These are phyloP conservation scores for Prunus mira DNA, from an alignment of 306 rosid genomes.

Conservation along the genomic window DNA sequence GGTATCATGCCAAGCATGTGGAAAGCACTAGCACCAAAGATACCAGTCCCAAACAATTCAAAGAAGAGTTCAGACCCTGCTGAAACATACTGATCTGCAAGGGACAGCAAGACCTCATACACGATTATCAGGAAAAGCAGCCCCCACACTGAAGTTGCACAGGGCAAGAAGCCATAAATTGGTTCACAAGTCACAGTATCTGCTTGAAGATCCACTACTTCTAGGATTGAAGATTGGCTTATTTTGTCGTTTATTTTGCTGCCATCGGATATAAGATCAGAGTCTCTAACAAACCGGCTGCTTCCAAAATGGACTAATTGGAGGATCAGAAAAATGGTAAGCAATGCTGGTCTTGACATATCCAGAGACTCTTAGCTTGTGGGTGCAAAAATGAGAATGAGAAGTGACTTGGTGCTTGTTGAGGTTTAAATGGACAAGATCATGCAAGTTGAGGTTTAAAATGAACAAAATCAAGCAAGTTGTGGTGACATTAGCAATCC, in stretches of 20 bases:
- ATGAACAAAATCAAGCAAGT: neutral
- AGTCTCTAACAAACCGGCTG: conserved; percentile 8
- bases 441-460: neutral
- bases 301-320: conserved; percentile 8
- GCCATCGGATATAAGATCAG: conserved; percentile 12
- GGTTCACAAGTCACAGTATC: conserved; percentile 41
- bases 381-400: neutral
- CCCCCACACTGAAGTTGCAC: conserved; percentile 31
- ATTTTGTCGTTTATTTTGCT: neutral
- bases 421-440: neutral
- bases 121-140: conserved; percentile 30
- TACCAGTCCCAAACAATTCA: conserved; percentile 29
- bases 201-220: neutral
- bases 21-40: conserved; percentile 35
- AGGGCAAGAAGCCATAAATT: conserved; percentile 36
- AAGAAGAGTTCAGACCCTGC: conserved; percentile 35
- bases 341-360: conserved; percentile 1
- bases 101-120: conserved; percentile 32
- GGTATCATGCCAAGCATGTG: conserved; percentile 35
- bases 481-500: neutral
- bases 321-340: conserved; percentile 9
- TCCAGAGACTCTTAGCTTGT: neutral
- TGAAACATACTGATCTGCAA: conserved; percentile 22
- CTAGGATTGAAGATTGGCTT: neutral
- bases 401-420: neutral